Percentiles rank a stretch among this genome's conserved stretches.
Conservation (phyloP, 257 asterid species). For the Datura wrightii region DNA sequence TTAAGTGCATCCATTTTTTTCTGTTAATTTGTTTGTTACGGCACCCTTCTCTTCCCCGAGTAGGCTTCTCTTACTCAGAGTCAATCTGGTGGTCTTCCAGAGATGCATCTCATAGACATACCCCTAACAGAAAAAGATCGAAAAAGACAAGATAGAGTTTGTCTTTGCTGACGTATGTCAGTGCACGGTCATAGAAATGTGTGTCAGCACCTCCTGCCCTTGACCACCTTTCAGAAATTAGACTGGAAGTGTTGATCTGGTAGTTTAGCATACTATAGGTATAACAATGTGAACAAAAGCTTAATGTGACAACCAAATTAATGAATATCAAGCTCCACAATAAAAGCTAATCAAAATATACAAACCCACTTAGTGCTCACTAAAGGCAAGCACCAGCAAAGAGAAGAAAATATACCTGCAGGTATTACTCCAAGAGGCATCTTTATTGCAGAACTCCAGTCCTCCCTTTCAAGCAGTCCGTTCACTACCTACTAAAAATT, state of each 20-base stretch:
- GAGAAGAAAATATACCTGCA: slow-evolving; percentile 63
- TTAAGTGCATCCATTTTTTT: background rate
- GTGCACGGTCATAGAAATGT: slow-evolving; percentile 9
- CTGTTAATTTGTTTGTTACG: background rate
- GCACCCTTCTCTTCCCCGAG: background rate
- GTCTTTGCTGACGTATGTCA: background rate
- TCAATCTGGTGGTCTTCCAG: background rate
- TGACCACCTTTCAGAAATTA: slow-evolving; percentile 4
- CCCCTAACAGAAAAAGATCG: background rate
- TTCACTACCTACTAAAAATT: slow-evolving; percentile 81
- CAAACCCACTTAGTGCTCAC: background rate
- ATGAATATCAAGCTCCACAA: slow-evolving; percentile 7
- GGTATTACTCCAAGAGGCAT: slow-evolving; percentile 92
- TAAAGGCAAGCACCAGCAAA: background rate
- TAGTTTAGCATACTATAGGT: background rate
- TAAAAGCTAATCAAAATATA: background rate
- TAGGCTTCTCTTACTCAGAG: background rate
- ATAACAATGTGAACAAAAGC: background rate
- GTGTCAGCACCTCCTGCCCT: background rate
- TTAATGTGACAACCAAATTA: background rate
- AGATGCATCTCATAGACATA: background rate
- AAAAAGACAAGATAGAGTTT: background rate
- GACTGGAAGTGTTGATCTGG: background rate
- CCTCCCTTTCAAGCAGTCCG: slow-evolving; percentile 92
- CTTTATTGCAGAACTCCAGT: slow-evolving; percentile 76